Conservation (phyloP, 257 asterid species). For the Catharanthus roseus region DNA sequence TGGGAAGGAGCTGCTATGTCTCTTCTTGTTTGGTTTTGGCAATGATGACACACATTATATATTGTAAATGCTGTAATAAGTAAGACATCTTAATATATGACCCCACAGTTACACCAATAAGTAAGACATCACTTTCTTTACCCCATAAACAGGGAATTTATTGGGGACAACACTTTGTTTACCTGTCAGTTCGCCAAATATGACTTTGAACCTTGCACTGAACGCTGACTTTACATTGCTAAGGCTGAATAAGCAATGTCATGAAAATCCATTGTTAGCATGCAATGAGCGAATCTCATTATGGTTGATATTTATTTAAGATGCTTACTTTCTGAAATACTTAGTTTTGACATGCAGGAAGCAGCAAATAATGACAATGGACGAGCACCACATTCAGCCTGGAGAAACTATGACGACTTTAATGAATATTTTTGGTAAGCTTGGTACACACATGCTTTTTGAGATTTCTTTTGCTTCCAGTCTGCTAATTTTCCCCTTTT, state of each 20-base stretch:
- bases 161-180: not conserved
- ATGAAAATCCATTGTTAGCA: not conserved
- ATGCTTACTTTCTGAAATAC: slow-evolving; percentile 7
- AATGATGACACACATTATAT: not conserved
- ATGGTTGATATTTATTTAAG: not conserved
- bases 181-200: not conserved
- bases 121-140: not conserved
- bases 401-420: slow-evolving; percentile 98
- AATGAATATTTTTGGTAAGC: slow-evolving; percentile 94
- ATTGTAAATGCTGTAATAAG: not conserved
- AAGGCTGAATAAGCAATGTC: not conserved
- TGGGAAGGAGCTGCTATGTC: not conserved
- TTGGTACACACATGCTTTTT: not conserved
- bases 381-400: slow-evolving; percentile 94
- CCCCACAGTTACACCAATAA: no score
- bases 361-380: slow-evolving; percentile 89
- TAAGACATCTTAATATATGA: no score
- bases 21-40: not conserved
- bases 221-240: not conserved
- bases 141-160: not conserved
- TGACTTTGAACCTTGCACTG: not conserved
- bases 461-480: not conserved
- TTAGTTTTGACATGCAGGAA: slow-evolving; percentile 52
- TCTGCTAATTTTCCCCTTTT: not conserved
- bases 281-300: not conserved